A percentile compares a stretch with the other conserved stretches of the same genome.
Evolutionary conservation across 352 stramenopile species (phyloP).

Genomic region (Phytophthora agathidicida): DNA sequence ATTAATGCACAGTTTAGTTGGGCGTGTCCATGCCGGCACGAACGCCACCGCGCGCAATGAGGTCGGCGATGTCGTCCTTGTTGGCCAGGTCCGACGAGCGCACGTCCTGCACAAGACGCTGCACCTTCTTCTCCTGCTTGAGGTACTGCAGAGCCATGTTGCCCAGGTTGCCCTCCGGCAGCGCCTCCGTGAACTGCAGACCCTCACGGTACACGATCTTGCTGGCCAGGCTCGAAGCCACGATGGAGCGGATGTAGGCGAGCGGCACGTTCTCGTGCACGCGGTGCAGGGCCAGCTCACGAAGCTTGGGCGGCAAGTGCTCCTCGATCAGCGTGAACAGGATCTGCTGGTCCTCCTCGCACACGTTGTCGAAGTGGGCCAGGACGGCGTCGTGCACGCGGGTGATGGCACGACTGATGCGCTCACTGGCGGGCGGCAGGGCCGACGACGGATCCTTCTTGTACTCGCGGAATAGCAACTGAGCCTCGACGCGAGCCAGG

Average conservation of each 20-base stretch:
- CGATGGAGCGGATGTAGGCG: constrained; percentile 97
- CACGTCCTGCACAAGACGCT: constrained; percentile 80
- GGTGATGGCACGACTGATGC: constrained; percentile 97
- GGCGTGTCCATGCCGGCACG: constrained; percentile 70
- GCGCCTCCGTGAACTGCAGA: constrained; percentile 94
- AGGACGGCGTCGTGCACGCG: constrained; percentile 95
- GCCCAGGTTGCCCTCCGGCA: constrained; percentile 91
- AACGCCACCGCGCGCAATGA: constrained; percentile 77
- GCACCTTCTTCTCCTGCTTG: constrained; percentile 95
- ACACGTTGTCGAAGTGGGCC: constrained; percentile 92
- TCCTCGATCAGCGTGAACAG: constrained; percentile 89
- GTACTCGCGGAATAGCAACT: constrained; percentile 98
- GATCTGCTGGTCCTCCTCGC: constrained; percentile 78
- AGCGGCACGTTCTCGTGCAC: constrained; percentile 93
- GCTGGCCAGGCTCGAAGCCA: constrained; percentile 95
- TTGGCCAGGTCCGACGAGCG: constrained; percentile 52
- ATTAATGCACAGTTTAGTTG: constrained; percentile 30
- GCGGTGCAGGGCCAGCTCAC: constrained; percentile 93
- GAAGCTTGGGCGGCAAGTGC: constrained; percentile 95
- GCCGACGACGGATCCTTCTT: constrained; percentile 84
- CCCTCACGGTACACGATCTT: constrained; percentile 99
- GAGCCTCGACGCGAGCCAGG: constrained; percentile 93
- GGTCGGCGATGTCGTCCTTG: constrained; percentile 75
- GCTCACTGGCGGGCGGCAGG: constrained; percentile 93
- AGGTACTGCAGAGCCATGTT: constrained; percentile 94